These are phyloP conservation scores for Penicillium sp. DNA, from an alignment of 2,329 filamentous ascomycete genomes.

Conservation along the genomic window DNA sequence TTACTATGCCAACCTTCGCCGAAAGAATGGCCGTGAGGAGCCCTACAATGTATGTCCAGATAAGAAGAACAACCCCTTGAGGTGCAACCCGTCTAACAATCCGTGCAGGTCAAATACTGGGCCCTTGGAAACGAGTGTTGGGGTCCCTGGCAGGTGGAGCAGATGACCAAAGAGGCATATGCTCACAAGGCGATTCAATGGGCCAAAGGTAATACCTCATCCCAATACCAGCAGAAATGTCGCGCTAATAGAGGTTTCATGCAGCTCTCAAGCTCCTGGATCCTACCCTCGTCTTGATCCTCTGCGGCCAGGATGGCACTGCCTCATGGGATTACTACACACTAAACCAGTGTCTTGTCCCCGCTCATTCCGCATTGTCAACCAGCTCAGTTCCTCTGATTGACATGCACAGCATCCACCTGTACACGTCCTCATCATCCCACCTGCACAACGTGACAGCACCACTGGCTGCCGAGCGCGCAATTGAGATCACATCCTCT, in stretches of 20 bases:
- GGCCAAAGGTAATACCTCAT: conserved; percentile 43
- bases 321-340: conserved; percentile 65
- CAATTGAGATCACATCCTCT: conserved; percentile 59
- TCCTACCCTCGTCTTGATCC: conserved; percentile 59
- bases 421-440: conserved; percentile 59
- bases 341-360: conserved; percentile 57
- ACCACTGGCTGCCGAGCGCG: conserved; percentile 61
- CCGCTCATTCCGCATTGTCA: conserved; percentile 36
- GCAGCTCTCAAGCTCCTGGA: conserved; percentile 44
- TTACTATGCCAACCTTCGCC: conserved; percentile 70
- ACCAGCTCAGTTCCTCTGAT: conserved; percentile 44
- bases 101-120: conserved; percentile 62
- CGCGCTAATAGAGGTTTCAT: not conserved
- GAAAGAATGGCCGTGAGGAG: conserved; percentile 64
- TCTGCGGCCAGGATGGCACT: conserved; percentile 64
- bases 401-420: conserved; percentile 73
- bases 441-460: conserved; percentile 52
- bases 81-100: conserved; percentile 3
- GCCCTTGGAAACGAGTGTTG: conserved; percentile 66
- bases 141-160: conserved; percentile 53
- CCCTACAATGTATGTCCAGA: conserved; percentile 55
- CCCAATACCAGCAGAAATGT: not conserved
- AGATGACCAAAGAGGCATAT: conserved; percentile 53
- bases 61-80: not conserved
- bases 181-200: conserved; percentile 52